Evolutionary conservation across 2,329 filamentous ascomycete species (phyloP), one percentile per base, ranked within the genome.

Genomic region (Claviceps purpurea): DNA sequence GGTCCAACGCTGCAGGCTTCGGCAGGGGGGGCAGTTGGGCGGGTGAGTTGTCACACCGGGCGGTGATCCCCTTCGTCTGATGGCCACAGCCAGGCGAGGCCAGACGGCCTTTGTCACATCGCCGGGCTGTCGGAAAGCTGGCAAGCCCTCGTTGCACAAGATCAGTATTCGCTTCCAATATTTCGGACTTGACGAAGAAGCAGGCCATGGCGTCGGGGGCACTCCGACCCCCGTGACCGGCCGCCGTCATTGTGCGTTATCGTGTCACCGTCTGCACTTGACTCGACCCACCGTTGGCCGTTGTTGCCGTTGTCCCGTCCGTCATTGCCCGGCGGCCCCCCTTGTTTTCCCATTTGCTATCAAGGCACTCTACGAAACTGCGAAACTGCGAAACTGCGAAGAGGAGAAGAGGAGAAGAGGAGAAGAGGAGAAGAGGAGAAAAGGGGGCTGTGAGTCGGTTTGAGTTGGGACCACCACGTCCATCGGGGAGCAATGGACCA

Each of bases 81-180:
- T 43, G 20, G 41, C 41, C 10, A 24, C 41, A 16, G 20, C 14
- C 41, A 43, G 41, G 5, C 11, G 18, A 44, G 43, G 30, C 10
- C 37, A 11, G 24, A 50, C 41, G 37, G 22, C 20, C 24, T 49
- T 39, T n/a, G 10, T 26, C 38, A 22, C 39, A 26, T 24, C 14
- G 44, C 24, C 24, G 42, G 22, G 22, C 42, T 16, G 3, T 46
- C 24, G 43, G 43, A 46, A 45, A 46, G 30, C 43, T 16, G 22
- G 44, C 44, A 40, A 51, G 50, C 42, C 18, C 38, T 41, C 34
- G 43, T 51, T 10, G 50, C 47, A 47, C 44, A 41, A 47, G 24
- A 30, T 43, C 30, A 11, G 24, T 24, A 30, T 30, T 45, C 30
- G 13, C 7, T 45, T 11, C 26, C 14, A 7, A 26, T 45, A 16